These are phyloP conservation scores for Diospyros kaki DNA, from an alignment of 148 eudicot genomes.

Conservation along the genomic window DNA sequence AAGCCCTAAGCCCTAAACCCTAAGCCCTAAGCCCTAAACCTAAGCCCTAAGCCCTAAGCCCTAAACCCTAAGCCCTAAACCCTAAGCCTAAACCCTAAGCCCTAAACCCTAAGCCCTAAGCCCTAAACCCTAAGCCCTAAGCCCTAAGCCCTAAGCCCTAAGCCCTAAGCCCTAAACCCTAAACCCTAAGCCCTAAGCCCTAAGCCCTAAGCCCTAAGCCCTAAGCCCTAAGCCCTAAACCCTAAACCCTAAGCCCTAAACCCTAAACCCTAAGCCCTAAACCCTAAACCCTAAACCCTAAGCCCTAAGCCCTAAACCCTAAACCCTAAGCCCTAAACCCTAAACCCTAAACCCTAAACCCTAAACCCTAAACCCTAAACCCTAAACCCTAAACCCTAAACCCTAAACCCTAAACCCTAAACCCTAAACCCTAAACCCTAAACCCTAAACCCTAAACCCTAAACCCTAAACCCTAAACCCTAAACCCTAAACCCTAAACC, in stretches of 20 bases:
- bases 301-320: too few relatives aligned
- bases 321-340: not conserved
- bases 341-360: slow-evolving; percentile 16
- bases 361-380: slow-evolving; percentile 11
- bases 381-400: slow-evolving; percentile 17
- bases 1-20: slow-evolving; percentile 16
- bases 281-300: slow-evolving; percentile 13
- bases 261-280: slow-evolving; percentile 22
- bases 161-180: slow-evolving; percentile 8
- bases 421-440: too few relatives aligned
- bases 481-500: not conserved
- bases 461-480: too few relatives aligned
- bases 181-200: slow-evolving; percentile 20
- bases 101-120: slow-evolving; percentile 6
- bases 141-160: slow-evolving; percentile 10
- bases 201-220: slow-evolving; percentile 14
- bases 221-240: slow-evolving; percentile 5
- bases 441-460: slow-evolving; percentile 3
- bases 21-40: slow-evolving; percentile 11
- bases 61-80: slow-evolving; percentile 9
- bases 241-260: slow-evolving; percentile 11
- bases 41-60: slow-evolving; percentile 11
- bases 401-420: slow-evolving; percentile 18
- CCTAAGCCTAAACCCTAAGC: slow-evolving; percentile 11
- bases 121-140: slow-evolving; percentile 11